Percentiles rank a stretch among this genome's conserved stretches.
Evolutionary conservation across 805 yeast species (phyloP).

Genomic region (Teunomyces panamensis): DNA sequence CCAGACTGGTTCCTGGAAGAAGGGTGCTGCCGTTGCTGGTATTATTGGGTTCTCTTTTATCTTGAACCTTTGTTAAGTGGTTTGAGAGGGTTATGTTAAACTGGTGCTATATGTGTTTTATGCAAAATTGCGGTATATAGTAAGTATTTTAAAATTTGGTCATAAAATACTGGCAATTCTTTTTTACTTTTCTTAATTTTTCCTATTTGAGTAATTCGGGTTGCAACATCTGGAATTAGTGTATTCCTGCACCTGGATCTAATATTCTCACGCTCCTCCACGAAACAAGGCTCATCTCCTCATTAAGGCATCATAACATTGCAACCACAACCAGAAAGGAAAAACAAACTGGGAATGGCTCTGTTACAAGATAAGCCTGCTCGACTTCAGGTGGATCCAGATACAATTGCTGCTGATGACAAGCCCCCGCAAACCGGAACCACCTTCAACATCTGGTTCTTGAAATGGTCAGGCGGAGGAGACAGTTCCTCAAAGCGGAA

Average conservation of each 20-base stretch:
- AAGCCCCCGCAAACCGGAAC: conserved; percentile 80
- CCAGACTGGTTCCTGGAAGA: conserved; percentile 34
- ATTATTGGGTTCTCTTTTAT: conserved; percentile 35
- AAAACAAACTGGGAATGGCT: background rate
- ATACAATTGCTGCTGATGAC: conserved; percentile 50
- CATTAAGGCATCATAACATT: background rate
- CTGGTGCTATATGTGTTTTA: background rate
- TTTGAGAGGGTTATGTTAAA: background rate
- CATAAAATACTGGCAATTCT: background rate
- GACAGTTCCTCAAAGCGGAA: conserved; percentile 45
- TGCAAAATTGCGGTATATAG: conserved; percentile 1
- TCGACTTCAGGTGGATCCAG: conserved; percentile 68
- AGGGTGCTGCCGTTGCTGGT: conserved; percentile 34
- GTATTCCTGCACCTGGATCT: background rate
- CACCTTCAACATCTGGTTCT: conserved; percentile 82
- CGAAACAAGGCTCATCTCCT: background rate
- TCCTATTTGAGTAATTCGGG: background rate
- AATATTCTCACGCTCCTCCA: background rate
- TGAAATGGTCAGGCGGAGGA: conserved; percentile 80
- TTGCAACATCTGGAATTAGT: background rate
- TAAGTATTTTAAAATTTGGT: background rate
- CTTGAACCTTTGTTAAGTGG: conserved; percentile 19
- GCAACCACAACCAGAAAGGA: background rate
- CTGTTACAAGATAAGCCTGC: conserved; percentile 44
- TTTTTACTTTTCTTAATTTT: background rate